Evolutionary conservation across 1,139 yeast genomes (phyloP).

Genomic region (Suhomyces bolitotheri): DNA sequence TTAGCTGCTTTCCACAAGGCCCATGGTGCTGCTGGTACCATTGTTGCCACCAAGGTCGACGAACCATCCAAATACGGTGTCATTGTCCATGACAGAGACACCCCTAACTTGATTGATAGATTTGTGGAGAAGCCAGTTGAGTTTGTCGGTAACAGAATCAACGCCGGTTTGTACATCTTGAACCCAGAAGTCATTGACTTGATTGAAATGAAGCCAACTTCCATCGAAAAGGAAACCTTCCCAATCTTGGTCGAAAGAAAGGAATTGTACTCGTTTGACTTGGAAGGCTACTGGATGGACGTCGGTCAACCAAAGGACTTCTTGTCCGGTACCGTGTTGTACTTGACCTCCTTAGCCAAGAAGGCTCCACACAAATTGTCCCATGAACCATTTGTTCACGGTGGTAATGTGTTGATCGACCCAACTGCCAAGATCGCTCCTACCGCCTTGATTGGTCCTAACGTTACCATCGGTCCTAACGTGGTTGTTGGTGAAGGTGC

Average conservation of each 20-base stretch:
- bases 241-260: conserved; percentile 89
- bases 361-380: conserved; percentile 72
- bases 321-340: conserved; percentile 92
- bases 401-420: conserved; percentile 94
- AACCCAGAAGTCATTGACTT: conserved; percentile 96
- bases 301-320: conserved; percentile 99
- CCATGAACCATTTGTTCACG: conserved; percentile 70
- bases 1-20: conserved; percentile 89
- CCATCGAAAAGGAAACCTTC: conserved; percentile 99
- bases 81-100: conserved; percentile 92
- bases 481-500: conserved; percentile 98
- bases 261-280: conserved; percentile 89
- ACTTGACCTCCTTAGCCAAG: conserved; percentile 83
- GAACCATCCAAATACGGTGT: conserved; percentile 99
- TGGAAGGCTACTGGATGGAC: conserved; percentile 99
- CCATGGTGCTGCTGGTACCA: conserved; percentile 98
- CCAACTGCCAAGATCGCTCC: conserved; percentile 93
- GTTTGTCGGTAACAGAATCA: conserved; percentile 96
- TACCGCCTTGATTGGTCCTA: conserved; percentile 95
- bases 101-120: conserved; percentile 93
- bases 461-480: conserved; percentile 97
- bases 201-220: conserved; percentile 97
- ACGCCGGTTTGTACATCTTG: conserved; percentile 94
- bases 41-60: conserved; percentile 98
- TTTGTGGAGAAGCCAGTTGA: conserved; percentile 99